A percentile compares a stretch with the other conserved stretches of the same genome.
phyloP scores from a whole-genome alignment of 225 moss, liverwort and hornwort species.

The Physcomitrellopsis africana region DNA sequence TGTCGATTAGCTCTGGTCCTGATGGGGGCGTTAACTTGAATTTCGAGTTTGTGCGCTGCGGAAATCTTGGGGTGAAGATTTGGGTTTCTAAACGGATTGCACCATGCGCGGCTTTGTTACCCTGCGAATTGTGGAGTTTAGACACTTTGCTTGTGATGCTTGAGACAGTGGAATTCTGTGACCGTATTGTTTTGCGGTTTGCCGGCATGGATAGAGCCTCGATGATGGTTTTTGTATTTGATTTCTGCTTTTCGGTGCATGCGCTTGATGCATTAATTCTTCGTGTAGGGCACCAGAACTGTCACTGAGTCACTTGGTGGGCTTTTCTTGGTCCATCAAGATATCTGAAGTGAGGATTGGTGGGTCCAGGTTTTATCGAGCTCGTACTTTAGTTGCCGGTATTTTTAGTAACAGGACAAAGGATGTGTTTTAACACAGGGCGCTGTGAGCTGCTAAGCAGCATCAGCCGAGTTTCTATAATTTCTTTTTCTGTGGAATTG shows the following conservation, averaged over 20 bases:
- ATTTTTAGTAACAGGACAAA: constrained; percentile 19
- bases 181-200: background rate
- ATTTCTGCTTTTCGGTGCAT: background rate
- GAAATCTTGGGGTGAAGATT: background rate
- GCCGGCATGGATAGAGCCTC: background rate
- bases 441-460: background rate
- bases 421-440: background rate
- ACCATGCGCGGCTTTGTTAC: background rate
- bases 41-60: background rate
- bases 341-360: background rate
- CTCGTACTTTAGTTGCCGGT: background rate
- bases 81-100: background rate
- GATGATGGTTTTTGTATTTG: background rate
- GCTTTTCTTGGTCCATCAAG: background rate
- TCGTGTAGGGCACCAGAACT: constrained; percentile 7
- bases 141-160: too few relatives aligned
- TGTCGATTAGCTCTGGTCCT: background rate
- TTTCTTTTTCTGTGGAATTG: background rate
- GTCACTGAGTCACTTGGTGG: background rate
- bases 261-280: background rate
- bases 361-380: constrained; percentile 8
- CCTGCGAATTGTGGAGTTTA: too few relatives aligned
- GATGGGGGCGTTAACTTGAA: background rate
- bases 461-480: background rate
- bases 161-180: background rate